A percentile compares a stretch with the other conserved stretches of the same genome.
phyloP scores from a whole-genome alignment of 2,329 filamentous ascomycete genomes.

The Leptographium procerum region DNA sequence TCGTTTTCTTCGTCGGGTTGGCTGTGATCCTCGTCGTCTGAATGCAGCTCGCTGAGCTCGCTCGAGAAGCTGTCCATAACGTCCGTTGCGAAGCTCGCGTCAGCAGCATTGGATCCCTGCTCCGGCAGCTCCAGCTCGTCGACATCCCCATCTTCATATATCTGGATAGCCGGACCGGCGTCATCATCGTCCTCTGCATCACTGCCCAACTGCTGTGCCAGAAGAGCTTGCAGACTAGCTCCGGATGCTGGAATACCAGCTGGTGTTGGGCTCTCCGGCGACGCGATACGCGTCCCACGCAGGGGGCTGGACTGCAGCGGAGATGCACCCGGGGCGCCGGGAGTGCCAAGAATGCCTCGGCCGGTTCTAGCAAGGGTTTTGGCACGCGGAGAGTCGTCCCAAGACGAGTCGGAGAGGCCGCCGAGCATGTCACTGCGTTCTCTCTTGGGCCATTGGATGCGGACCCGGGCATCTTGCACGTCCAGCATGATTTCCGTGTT shows the following conservation, averaged over 20 bases:
- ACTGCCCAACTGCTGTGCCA: constrained; percentile 23
- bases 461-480: constrained; percentile 81
- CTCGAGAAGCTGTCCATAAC: constrained; percentile 43
- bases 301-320: constrained; percentile 49
- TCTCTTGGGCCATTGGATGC: constrained; percentile 71
- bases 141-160: constrained; percentile 62
- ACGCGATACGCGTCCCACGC: constrained; percentile 50
- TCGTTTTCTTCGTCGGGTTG: constrained; percentile 81
- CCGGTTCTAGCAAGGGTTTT: constrained; percentile 11
- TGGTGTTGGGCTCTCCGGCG: constrained; percentile 60
- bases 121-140: constrained; percentile 38
- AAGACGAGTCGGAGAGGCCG: constrained; percentile 54
- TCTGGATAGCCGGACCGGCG: constrained; percentile 39
- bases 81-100: constrained; percentile 39
- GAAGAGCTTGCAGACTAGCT: constrained; percentile 30
- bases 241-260: constrained; percentile 28
- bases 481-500: constrained; percentile 87
- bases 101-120: constrained; percentile 16
- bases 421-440: constrained; percentile 30
- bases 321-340: constrained; percentile 14
- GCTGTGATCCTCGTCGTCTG: constrained; percentile 58
- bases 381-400: constrained; percentile 51
- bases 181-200: constrained; percentile 19
- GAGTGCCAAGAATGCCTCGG: constrained; percentile 12
- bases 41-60: constrained; percentile 38